phyloP scores from a whole-genome alignment of 805 yeast species.

The Metschnikowia noctiluminum region DNA sequence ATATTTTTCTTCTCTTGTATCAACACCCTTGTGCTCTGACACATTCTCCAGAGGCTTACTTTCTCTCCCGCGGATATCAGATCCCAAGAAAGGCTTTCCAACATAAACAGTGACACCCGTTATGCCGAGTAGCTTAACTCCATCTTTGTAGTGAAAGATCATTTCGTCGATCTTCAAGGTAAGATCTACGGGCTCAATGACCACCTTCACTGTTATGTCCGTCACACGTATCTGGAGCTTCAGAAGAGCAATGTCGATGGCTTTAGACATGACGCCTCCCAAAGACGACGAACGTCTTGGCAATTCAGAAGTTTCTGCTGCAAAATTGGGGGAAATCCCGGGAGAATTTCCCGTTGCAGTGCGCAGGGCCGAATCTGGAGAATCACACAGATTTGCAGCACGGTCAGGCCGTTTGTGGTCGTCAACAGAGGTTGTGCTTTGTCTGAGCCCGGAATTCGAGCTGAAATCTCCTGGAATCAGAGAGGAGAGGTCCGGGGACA shows the following conservation, averaged over 20 bases:
- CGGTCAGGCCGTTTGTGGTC: too few species aligned
- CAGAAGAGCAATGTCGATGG: constrained; percentile 65
- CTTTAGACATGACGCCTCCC: constrained; percentile 57
- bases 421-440: too few species aligned
- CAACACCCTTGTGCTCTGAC: not conserved
- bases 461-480: not conserved
- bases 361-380: not conserved
- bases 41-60: not conserved
- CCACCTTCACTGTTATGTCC: constrained; percentile 45
- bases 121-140: constrained; percentile 40
- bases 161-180: constrained; percentile 30
- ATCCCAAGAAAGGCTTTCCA: constrained; percentile 38
- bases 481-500: not conserved
- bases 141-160: constrained; percentile 41
- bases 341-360: not conserved
- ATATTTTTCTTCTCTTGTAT: too few species aligned
- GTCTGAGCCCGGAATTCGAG: not conserved
- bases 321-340: not conserved
- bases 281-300: constrained; percentile 34
- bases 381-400: too few species aligned
- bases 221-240: constrained; percentile 51
- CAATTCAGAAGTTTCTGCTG: not conserved
- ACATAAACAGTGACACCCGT: constrained; percentile 40
- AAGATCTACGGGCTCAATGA: constrained; percentile 43
- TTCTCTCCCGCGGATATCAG: constrained; percentile 21